Conservation (phyloP, 306 rosid species). For the Corylus avellana region DNA sequence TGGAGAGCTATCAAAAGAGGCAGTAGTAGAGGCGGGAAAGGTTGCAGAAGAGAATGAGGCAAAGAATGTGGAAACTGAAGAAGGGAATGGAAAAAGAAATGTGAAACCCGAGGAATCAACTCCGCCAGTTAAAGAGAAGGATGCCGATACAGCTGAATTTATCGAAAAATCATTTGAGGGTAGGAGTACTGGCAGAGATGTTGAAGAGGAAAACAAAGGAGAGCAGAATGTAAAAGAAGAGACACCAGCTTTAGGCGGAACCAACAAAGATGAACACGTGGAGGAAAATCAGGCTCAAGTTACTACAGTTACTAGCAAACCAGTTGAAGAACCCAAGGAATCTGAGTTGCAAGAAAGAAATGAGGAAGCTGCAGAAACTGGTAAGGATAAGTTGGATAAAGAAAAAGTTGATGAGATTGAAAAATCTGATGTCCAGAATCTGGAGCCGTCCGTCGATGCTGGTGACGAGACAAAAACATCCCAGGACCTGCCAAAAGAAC, state of each 20-base stretch:
- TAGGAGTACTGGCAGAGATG: constrained; percentile 14
- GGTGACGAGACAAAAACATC: constrained; percentile 40
- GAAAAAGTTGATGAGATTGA: constrained; percentile 37
- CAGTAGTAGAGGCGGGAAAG: constrained; percentile 36
- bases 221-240: constrained; percentile 25
- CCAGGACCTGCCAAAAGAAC: constrained; percentile 54
- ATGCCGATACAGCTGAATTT: constrained; percentile 7
- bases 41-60: constrained; percentile 38
- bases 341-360: constrained; percentile 47
- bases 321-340: constrained; percentile 39
- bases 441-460: constrained; percentile 42
- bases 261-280: constrained; percentile 22
- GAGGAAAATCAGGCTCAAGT: constrained; percentile 48
- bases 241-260: constrained; percentile 27
- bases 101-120: constrained; percentile 16
- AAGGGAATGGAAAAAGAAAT: constrained; percentile 19
- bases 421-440: constrained; percentile 43
- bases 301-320: constrained; percentile 29
- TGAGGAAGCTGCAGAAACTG: constrained; percentile 35
- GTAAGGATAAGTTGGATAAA: constrained; percentile 27
- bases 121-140: constrained; percentile 9
- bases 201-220: constrained; percentile 23
- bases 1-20: constrained; percentile 38
- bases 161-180: constrained; percentile 17
- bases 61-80: constrained; percentile 26